A percentile compares a stretch with the other conserved stretches of the same genome.
Evolutionary conservation across 2,329 filamentous ascomycete genomes (phyloP).

Genomic region (Epichloe uncinata): DNA sequence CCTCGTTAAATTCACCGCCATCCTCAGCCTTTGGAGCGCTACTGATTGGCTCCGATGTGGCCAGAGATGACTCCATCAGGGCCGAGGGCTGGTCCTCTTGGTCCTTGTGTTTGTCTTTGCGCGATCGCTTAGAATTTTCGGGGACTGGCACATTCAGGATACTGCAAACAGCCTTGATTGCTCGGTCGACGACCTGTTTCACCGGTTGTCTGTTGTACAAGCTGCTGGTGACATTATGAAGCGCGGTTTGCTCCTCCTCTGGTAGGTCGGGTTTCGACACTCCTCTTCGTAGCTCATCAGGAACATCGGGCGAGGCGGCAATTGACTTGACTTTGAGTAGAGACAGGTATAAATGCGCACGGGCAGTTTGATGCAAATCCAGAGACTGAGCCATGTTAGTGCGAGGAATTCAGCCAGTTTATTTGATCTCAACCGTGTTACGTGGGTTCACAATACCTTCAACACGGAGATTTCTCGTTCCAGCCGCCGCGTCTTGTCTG

Average conservation of each 20-base stretch:
- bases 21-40: slow-evolving; percentile 9
- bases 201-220: slow-evolving; percentile 40
- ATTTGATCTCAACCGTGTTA: no score
- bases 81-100: slow-evolving; percentile 17
- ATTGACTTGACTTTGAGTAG: slow-evolving; percentile 41
- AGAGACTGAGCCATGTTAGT: slow-evolving; percentile 28
- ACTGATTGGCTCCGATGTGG: not conserved
- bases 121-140: slow-evolving; percentile 21
- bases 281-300: slow-evolving; percentile 31
- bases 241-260: slow-evolving; percentile 35
- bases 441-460: slow-evolving; percentile 26
- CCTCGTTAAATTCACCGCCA: slow-evolving; percentile 12
- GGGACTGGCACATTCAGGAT: slow-evolving; percentile 34
- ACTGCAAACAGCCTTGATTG: slow-evolving; percentile 34
- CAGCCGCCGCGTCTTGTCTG: slow-evolving; percentile 43
- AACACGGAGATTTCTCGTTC: slow-evolving; percentile 46
- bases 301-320: slow-evolving; percentile 36
- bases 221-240: slow-evolving; percentile 47
- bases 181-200: slow-evolving; percentile 34
- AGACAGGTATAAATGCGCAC: slow-evolving; percentile 40
- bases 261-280: slow-evolving; percentile 37
- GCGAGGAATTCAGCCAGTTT: not conserved
- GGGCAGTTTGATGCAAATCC: slow-evolving; percentile 43
- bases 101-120: slow-evolving; percentile 19
- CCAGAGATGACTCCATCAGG: slow-evolving; percentile 3